Evolutionary conservation across 176 grass and related monocot species (phyloP), one percentile per base, ranked within the genome.

Genomic region (Echinochloa phyllopogon): DNA sequence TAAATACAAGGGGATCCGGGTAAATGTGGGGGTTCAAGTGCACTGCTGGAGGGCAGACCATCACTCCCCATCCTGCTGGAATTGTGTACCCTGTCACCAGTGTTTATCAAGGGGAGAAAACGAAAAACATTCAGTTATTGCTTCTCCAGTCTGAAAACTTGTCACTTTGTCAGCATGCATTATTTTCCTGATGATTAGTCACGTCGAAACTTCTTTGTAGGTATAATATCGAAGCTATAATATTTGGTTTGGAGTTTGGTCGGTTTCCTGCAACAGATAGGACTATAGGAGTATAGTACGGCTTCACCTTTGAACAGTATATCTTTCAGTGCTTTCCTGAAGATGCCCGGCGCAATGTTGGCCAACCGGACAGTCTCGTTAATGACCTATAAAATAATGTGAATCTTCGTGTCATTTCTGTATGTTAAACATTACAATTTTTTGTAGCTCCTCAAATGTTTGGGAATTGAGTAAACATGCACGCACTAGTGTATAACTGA

Each of bases 271-370:
- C 4, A 65, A 51, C 13, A 63, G 15, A 79, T 42, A 56, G 23
- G 17, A 36, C n/a, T 4, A 3, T 27, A 27, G 2, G 25, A 15
- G 12, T 63, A 33, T 4, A 63, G 24, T 18, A 17, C 15, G 51
- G 3, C 56, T 4, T 71, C 25, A 90, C 88, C 91, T 88, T 78
- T 90, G 44, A 85, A 85, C 20, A 56, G 33, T 23, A 88, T 43
- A 33, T 93, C 85, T 69, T 88, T 77, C 57, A 90, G 51, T 2
- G 88, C 77, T 55, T 93, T 93, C 59, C 91, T 79, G 80, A 93
- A 90, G 69, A 93, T 90, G 11, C 72, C 91, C 39, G 85, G 91
- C 0, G 76, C 91, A 66, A 90, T 90, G 77, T 88, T 93, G 71
- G 77, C 88, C 65, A 93, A 64, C 21, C 91, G 65, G 17, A 88